Base-by-base conservation (phyloP, 495 filamentous ascomycete species). In the Podospora conica region DNA sequence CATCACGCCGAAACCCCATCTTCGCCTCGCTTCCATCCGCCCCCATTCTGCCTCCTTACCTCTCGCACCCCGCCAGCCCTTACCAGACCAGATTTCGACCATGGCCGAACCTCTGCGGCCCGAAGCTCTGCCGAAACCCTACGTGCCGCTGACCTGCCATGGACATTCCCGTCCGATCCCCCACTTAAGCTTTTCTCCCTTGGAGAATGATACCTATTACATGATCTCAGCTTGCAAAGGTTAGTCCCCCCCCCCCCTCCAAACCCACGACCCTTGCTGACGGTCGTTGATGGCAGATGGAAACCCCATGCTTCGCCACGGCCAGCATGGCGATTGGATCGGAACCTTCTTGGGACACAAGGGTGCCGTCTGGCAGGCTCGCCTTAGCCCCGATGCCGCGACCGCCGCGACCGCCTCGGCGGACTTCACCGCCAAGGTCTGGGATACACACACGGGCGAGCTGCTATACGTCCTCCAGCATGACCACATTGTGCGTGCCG, bases 161-260 rank as follows among this genome's bases (percentile, higher is more conserved):
- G 95, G 95, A 61, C 95, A 98, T 77, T 96, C 93, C 27, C 89
- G 95, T 63, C 95, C 95, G 2, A 93, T 98, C 69, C 93, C 94
- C 15, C 95, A 98, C 78, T 82, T 98, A 68, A 92, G 87, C 76
- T 98, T 98, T 78, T 98, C 96, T 21, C 86, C 90, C 12, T 85
- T 96, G 6, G 82, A 82, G 64, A 88, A 93, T 58, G 90, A 93
- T 59, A 86, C 90, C 67, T 98, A 96, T 77, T 97, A 96, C 74
- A 78, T 98, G 68, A 93, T 98, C 62, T 97, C 94, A n/a, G 92
- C 94, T 63, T 98, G 96, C 84, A 98, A 98, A 85, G 92, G 93
- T 96, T 77, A 64, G 74, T 63, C 63, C 20, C 21, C 10, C 24
- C 28, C 22, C 40, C 6, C n/a, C 8, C 10, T 60, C 1, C 28